Evolutionary conservation across 352 stramenopile species (phyloP), one percentile per base, ranked within the genome.

Genomic region (Globisporangium perplexum): DNA sequence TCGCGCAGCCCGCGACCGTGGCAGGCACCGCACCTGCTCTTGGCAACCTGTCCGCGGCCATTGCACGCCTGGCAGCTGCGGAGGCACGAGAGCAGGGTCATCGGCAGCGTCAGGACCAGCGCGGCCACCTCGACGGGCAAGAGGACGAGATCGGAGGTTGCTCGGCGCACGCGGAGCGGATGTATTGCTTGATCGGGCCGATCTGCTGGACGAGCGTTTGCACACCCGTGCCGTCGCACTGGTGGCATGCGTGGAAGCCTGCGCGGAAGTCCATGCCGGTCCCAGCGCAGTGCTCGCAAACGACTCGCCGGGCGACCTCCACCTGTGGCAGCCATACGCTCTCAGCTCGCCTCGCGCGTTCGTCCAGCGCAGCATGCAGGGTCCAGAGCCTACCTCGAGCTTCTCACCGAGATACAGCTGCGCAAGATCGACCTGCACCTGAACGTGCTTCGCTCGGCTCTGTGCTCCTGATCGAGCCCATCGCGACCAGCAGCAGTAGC

Each of bases 251-350:
- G 47, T 80, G 65, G 50, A 75, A 77, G n/a, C 68, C 68, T 8
- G 63, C 46, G 0, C 50, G 59, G 12, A 62, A 39, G 33, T 80
- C 68, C 26, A 72, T 46, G 24, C 71, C 71, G 26, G 68, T 63
- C 43, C 68, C 71, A 20, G 50, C 66, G 41, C 71, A 81, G 23
- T 73, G 63, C n/a, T 59, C 49, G n/a, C 68, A 77, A n/a, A 75
- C 60, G 26, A 73, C 41, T 49, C 59, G 64, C 6, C 65, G 55
- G 35, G 62, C 49, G n/a, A 74, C 50, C 22, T 62, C 59, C 18
- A 69, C 33, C 62, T 69, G 15, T 3, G 3, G 12, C 14, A 4
- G 1, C 14, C 14, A 18, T 12, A 18, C 14, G 30, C 30, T 39
- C 33, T 39, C 33, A 39, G 33, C 10, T 35, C 10, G 30, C 7